phyloP scores from a whole-genome alignment of 768 basidiomycete species.

The Amanita thiersii region DNA sequence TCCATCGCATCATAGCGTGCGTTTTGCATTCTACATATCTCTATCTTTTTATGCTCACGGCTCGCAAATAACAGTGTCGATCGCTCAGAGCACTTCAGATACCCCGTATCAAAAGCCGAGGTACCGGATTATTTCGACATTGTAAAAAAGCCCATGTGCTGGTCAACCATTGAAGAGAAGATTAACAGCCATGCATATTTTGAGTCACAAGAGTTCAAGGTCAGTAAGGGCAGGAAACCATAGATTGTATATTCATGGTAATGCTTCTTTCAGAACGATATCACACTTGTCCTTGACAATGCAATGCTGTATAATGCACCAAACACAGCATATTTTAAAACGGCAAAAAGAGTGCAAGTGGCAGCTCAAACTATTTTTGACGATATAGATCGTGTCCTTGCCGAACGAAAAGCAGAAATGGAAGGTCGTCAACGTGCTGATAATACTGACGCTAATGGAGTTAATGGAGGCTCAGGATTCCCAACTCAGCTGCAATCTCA shows the following conservation, averaged over 20 bases:
- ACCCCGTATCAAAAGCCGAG: conserved; percentile 69
- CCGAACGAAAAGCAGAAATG: background rate
- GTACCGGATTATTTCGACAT: conserved; percentile 92
- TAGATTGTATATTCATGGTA: background rate
- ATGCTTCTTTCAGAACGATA: conserved; percentile 49
- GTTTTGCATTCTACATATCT: conserved; percentile 16
- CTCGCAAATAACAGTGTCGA: conserved; percentile 47
- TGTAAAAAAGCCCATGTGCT: conserved; percentile 83
- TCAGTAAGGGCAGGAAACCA: conserved; percentile 16
- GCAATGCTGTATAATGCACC: conserved; percentile 81
- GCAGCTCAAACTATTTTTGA: conserved; percentile 30
- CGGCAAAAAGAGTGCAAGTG: conserved; percentile 55
- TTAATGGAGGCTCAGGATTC: background rate
- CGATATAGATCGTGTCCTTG: conserved; percentile 27
- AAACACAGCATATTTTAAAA: conserved; percentile 61
- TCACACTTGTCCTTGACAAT: conserved; percentile 79
- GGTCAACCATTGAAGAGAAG: conserved; percentile 73
- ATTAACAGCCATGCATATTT: conserved; percentile 80
- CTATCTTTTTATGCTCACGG: background rate
- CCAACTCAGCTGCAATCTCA: conserved; percentile 4
- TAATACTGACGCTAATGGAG: conserved; percentile 4
- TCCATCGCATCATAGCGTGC: conserved; percentile 67
- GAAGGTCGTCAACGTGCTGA: background rate
- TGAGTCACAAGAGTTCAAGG: conserved; percentile 69
- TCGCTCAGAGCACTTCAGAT: conserved; percentile 65